These are phyloP conservation scores for Ganoderma lingzhi DNA, from an alignment of 1,284 basidiomycete genomes.

Conservation along the genomic window DNA sequence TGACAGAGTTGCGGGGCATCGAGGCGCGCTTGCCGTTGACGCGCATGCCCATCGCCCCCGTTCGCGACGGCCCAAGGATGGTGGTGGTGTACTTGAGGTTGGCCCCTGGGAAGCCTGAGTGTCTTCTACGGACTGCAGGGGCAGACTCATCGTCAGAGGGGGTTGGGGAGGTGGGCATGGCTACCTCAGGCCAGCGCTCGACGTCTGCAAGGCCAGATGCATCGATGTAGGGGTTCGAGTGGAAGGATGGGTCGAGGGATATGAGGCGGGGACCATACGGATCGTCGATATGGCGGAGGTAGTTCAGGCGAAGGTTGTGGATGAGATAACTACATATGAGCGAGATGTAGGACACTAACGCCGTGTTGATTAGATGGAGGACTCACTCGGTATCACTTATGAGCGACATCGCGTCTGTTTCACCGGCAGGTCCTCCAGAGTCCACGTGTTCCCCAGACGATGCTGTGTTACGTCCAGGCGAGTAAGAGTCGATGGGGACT, in stretches of 20 bases:
- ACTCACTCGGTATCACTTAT: conserved; percentile 68
- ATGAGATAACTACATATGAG: conserved; percentile 80
- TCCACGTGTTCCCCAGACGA: not conserved
- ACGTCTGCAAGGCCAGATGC: conserved; percentile 81
- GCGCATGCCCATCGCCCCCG: conserved; percentile 43
- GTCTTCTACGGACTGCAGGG: conserved; percentile 45
- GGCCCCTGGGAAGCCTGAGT: conserved; percentile 64
- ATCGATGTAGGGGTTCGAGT: conserved; percentile 82
- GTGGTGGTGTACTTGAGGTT: conserved; percentile 86
- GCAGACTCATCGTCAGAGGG: conserved; percentile 70
- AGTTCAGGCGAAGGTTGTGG: conserved; percentile 84
- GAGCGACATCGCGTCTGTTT: conserved; percentile 57
- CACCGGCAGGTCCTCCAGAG: not conserved
- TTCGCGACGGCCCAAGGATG: conserved; percentile 63
- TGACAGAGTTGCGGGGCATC: conserved; percentile 50
- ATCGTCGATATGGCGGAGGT: conserved; percentile 89
- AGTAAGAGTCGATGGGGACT: not conserved
- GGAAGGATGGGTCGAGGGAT: conserved; percentile 76
- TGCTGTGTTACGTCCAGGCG: not conserved
- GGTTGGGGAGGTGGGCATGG: conserved; percentile 70
- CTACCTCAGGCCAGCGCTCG: conserved; percentile 86
- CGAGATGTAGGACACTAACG: conserved; percentile 1
- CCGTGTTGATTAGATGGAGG: not conserved
- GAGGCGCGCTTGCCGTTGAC: conserved; percentile 45
- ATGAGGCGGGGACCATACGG: conserved; percentile 84